phyloP scores from a whole-genome alignment of 2,329 filamentous ascomycete species.

The Hypoxylon sp. region DNA sequence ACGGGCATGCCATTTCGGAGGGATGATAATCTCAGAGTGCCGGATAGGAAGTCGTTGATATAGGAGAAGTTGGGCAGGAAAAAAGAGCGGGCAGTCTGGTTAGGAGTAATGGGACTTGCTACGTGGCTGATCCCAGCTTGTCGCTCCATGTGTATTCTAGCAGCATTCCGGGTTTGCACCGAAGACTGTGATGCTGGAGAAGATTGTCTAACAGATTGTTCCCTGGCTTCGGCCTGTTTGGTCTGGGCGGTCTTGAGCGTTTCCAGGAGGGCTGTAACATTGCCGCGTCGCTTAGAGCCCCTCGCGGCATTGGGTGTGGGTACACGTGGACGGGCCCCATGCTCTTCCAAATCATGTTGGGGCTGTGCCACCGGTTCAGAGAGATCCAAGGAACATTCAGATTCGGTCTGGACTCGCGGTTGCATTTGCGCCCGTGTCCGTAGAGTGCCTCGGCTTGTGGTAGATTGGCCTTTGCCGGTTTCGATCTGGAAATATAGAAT shows the following conservation, averaged over 20 bases:
- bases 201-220: constrained; percentile 27
- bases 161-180: constrained; percentile 41
- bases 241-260: constrained; percentile 53
- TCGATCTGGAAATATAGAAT: constrained; percentile 12
- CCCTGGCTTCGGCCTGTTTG: constrained; percentile 46
- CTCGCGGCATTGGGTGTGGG: constrained; percentile 43
- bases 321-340: constrained; percentile 47
- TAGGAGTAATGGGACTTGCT: constrained; percentile 52
- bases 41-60: constrained; percentile 71
- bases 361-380: constrained; percentile 23
- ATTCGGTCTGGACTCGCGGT: constrained; percentile 67
- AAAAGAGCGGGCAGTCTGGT: constrained; percentile 66
- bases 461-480: constrained; percentile 7
- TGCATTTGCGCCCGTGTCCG: constrained; percentile 63
- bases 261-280: constrained; percentile 56
- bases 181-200: constrained; percentile 39
- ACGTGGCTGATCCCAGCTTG: constrained; percentile 39
- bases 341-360: constrained; percentile 29
- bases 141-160: constrained; percentile 39
- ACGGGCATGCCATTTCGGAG: constrained; percentile 69
- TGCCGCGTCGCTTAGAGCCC: constrained; percentile 49
- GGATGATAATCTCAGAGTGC: constrained; percentile 67
- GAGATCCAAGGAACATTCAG: constrained; percentile 61
- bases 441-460: constrained; percentile 14
- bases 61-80: constrained; percentile 69